A percentile compares a stretch with the other conserved stretches of the same genome.
Evolutionary conservation across 345 rosid species (phyloP).

Genomic region (Acer campestre): DNA sequence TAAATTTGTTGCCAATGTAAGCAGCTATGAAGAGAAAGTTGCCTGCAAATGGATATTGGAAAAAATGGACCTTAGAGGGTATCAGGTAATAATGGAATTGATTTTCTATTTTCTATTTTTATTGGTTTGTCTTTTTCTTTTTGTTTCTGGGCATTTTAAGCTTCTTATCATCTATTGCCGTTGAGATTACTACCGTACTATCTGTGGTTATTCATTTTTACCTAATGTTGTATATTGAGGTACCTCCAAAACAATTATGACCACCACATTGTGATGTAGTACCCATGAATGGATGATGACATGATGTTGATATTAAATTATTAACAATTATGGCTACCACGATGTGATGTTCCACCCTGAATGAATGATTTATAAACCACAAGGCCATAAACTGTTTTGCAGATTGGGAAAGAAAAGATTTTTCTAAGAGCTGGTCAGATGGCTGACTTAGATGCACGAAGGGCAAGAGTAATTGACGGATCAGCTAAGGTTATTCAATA

Average conservation of each 20-base stretch:
- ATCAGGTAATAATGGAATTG: slow-evolving; percentile 55
- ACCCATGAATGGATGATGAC: neutral
- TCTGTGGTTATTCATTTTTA: slow-evolving; percentile 10
- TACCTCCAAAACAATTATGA: slow-evolving; percentile 3
- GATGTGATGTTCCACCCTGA: neutral
- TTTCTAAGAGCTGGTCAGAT: slow-evolving; percentile 81
- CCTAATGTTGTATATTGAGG: slow-evolving; percentile 2
- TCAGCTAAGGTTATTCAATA: slow-evolving; percentile 74
- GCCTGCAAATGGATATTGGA: slow-evolving; percentile 82
- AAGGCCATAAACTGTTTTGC: slow-evolving; percentile 31
- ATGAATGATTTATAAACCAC: neutral
- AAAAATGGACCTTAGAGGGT: slow-evolving; percentile 59
- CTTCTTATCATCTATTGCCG: neutral
- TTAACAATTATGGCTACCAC: slow-evolving; percentile 6
- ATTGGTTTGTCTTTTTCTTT: neutral
- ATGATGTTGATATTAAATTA: neutral
- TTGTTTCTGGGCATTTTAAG: neutral
- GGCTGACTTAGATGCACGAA: slow-evolving; percentile 80
- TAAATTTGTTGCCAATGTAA: slow-evolving; percentile 24
- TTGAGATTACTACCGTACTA: neutral
- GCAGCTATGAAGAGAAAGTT: slow-evolving; percentile 68
- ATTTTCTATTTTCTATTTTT: neutral
- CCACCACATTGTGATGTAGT: neutral
- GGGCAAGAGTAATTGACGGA: slow-evolving; percentile 49
- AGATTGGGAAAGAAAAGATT: slow-evolving; percentile 78